Conservation (phyloP, 768 basidiomycete species). For the Tulasnella sp. region DNA sequence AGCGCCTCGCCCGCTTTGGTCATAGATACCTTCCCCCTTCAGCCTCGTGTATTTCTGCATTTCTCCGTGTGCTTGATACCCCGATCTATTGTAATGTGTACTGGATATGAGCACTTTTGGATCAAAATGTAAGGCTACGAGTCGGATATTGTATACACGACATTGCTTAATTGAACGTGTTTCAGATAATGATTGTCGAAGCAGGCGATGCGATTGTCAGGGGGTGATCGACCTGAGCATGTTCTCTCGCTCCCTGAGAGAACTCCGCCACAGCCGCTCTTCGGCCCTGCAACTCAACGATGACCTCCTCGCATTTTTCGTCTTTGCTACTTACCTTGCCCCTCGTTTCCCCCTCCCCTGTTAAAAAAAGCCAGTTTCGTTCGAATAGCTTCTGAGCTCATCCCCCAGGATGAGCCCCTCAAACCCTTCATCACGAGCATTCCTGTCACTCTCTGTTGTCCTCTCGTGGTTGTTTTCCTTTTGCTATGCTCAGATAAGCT, state of each 20-base stretch:
- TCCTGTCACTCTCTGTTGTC: background rate
- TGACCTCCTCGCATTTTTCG: background rate
- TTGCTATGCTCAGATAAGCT: background rate
- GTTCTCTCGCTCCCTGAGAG: background rate
- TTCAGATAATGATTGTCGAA: background rate
- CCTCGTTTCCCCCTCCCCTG: background rate
- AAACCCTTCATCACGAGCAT: background rate
- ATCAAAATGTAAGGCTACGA: background rate
- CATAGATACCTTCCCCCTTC: background rate
- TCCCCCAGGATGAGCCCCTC: background rate
- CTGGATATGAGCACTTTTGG: background rate
- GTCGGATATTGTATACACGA: background rate
- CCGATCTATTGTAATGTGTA: background rate
- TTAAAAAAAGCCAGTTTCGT: background rate
- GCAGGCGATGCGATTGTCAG: constrained; percentile 8
- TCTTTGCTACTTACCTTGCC: background rate
- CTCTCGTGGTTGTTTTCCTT: background rate
- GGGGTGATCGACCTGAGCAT: background rate
- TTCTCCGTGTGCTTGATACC: background rate
- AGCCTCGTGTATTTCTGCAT: background rate
- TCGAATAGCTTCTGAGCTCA: background rate
- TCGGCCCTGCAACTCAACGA: background rate
- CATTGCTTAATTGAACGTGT: background rate
- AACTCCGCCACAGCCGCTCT: background rate
- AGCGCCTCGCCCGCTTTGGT: constrained; percentile 46